Conservation (phyloP, 768 basidiomycete genomes). For the Suillus occidentalis region DNA sequence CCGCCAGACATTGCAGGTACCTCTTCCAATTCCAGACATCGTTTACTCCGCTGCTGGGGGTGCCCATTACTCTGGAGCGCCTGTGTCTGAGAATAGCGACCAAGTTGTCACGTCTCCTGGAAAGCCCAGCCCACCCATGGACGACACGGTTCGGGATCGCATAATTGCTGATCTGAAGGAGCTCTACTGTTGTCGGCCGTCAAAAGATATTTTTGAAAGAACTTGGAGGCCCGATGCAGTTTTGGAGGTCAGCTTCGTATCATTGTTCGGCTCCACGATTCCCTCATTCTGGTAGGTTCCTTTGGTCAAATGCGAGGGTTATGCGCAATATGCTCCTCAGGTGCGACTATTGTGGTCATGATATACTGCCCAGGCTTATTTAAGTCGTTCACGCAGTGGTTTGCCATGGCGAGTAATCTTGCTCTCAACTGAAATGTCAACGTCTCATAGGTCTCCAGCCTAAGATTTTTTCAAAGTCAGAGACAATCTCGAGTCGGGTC, state of each 20-base stretch:
- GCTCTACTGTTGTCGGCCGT: slow-evolving; percentile 56
- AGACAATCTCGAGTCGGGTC: slow-evolving; percentile 50
- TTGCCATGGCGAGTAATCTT: slow-evolving; percentile 43
- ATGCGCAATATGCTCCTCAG: slow-evolving; percentile 52
- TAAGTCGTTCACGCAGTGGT: slow-evolving; percentile 40
- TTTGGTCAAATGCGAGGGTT: slow-evolving; percentile 48
- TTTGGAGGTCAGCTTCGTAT: slow-evolving; percentile 42
- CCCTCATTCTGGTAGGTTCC: slow-evolving; percentile 43
- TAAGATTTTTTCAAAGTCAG: slow-evolving; percentile 52
- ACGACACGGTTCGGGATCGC: slow-evolving; percentile 43
- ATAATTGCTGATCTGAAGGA: slow-evolving; percentile 59
- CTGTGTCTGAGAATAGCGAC: slow-evolving; percentile 25
- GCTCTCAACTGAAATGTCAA: not conserved
- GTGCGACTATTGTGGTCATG: slow-evolving; percentile 34
- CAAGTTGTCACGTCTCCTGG: slow-evolving; percentile 5
- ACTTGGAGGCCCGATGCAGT: slow-evolving; percentile 54
- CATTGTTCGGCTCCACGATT: not conserved
- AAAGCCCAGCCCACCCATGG: slow-evolving; percentile 10
- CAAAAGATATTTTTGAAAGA: slow-evolving; percentile 49
- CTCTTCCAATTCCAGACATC: slow-evolving; percentile 50
- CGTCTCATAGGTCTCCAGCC: slow-evolving; percentile 37
- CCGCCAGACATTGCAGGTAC: slow-evolving; percentile 38
- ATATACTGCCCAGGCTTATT: not conserved
- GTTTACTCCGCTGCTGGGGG: slow-evolving; percentile 60
- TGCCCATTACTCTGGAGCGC: slow-evolving; percentile 60